Evolutionary conservation across 331 rosid genomes (phyloP).

Genomic region (Stylosanthes scabra): DNA sequence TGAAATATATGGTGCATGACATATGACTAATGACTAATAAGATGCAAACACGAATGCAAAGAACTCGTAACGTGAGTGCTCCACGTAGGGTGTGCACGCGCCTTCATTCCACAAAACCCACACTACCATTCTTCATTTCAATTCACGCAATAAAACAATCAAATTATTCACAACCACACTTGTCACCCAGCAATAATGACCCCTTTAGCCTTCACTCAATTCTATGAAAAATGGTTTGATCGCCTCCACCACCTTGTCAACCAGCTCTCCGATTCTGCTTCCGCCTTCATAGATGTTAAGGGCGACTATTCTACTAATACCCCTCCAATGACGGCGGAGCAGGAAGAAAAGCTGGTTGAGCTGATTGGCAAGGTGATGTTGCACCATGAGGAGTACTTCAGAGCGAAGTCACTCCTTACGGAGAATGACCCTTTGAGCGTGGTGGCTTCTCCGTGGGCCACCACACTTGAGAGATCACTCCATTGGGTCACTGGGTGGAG

Average conservation of each 20-base stretch:
- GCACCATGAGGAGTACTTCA: slow-evolving; percentile 64
- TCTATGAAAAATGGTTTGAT: slow-evolving; percentile 67
- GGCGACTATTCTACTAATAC: no score
- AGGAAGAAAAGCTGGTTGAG: slow-evolving; percentile 25
- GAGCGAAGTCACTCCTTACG: slow-evolving; percentile 51
- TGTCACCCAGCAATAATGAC: neutral
- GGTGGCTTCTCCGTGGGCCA: slow-evolving; percentile 72
- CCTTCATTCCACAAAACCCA: neutral
- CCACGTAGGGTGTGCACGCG: slow-evolving; percentile 39
- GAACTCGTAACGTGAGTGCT: neutral
- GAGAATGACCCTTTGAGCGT: slow-evolving; percentile 59
- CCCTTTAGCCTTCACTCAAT: slow-evolving; percentile 43
- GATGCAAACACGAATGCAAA: neutral
- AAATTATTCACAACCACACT: neutral
- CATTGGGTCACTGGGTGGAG: slow-evolving; percentile 92
- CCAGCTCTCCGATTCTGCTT: slow-evolving; percentile 49
- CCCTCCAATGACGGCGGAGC: slow-evolving; percentile 44
- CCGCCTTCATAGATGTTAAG: neutral
- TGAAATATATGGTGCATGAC: neutral
- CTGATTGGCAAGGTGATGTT: slow-evolving; percentile 58
- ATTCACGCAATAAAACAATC: no score
- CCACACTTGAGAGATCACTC: slow-evolving; percentile 74
- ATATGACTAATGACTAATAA: neutral
- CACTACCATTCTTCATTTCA: no score
- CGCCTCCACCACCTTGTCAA: slow-evolving; percentile 46